phyloP scores from a whole-genome alignment of 2,329 filamentous ascomycete genomes.

The Calycina marina region DNA sequence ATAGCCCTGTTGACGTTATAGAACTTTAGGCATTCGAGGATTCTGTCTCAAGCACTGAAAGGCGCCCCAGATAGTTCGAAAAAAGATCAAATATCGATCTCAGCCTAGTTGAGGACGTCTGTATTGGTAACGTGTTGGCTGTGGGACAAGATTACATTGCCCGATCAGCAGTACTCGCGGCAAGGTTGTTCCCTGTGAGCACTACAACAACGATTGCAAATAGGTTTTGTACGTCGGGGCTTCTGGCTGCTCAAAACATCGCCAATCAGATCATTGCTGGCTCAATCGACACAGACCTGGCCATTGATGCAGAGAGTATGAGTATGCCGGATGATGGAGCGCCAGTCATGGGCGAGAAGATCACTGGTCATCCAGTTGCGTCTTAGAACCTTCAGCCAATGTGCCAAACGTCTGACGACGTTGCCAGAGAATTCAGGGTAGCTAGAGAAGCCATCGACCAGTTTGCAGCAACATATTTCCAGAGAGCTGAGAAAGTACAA shows the following conservation, averaged over 20 bases:
- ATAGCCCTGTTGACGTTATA: slow-evolving; percentile 67
- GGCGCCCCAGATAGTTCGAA: slow-evolving; percentile 5
- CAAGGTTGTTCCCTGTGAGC: slow-evolving; percentile 73
- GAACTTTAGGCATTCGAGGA: slow-evolving; percentile 30
- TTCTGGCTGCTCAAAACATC: slow-evolving; percentile 84
- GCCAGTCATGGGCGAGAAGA: slow-evolving; percentile 70
- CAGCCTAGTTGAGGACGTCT: slow-evolving; percentile 73
- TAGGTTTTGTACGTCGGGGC: slow-evolving; percentile 83
- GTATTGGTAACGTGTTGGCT: slow-evolving; percentile 79
- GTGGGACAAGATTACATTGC: slow-evolving; percentile 87
- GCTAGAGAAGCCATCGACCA: slow-evolving; percentile 61
- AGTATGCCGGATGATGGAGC: slow-evolving; percentile 67
- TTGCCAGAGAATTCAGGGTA: slow-evolving; percentile 74
- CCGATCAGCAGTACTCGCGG: slow-evolving; percentile 76
- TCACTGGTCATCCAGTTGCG: slow-evolving; percentile 63
- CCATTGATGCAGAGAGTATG: slow-evolving; percentile 96
- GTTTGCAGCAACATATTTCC: slow-evolving; percentile 78
- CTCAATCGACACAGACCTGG: slow-evolving; percentile 89
- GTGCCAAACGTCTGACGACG: slow-evolving; percentile 82
- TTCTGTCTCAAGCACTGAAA: neutral
- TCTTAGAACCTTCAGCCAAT: slow-evolving; percentile 95
- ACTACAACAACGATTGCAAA: slow-evolving; percentile 75
- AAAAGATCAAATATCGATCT: slow-evolving; percentile 39
- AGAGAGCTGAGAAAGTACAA: slow-evolving; percentile 76
- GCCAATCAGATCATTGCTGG: slow-evolving; percentile 80